These are phyloP conservation scores for Irpex rosettiformis DNA, from an alignment of 1,284 basidiomycete genomes.

Conservation along the genomic window DNA sequence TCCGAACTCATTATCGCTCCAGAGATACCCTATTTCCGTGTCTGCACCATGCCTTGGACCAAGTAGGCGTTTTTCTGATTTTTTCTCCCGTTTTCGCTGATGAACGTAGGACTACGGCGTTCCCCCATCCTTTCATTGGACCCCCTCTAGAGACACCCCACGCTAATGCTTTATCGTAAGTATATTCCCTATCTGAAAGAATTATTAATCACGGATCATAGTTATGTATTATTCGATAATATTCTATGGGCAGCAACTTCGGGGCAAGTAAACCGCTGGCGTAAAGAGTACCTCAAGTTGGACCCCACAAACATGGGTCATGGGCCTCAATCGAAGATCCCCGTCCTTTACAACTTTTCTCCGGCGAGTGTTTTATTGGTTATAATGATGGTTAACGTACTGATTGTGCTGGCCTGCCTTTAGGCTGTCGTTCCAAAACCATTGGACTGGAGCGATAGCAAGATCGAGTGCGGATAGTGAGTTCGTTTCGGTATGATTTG, in stretches of 20 bases:
- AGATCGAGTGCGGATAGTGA: slow-evolving; percentile 58
- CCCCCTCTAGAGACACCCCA: slow-evolving; percentile 49
- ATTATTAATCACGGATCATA: slow-evolving; percentile 17
- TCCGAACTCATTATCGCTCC: slow-evolving; percentile 4
- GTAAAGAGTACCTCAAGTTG: slow-evolving; percentile 52
- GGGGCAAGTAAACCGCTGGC: slow-evolving; percentile 74
- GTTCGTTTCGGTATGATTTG: no score
- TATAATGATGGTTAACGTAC: neutral
- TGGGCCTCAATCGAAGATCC: slow-evolving; percentile 62
- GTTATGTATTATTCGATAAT: slow-evolving; percentile 70
- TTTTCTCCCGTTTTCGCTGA: slow-evolving; percentile 7
- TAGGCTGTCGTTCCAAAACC: slow-evolving; percentile 67
- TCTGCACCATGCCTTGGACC: slow-evolving; percentile 76
- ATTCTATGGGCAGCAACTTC: slow-evolving; percentile 76
- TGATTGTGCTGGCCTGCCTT: neutral
- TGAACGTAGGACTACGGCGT: slow-evolving; percentile 49
- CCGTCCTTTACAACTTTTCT: slow-evolving; percentile 71
- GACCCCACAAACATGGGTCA: slow-evolving; percentile 63
- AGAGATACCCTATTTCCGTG: slow-evolving; percentile 64
- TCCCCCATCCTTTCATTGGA: slow-evolving; percentile 62
- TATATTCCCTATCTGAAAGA: slow-evolving; percentile 2
- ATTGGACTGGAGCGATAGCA: slow-evolving; percentile 75
- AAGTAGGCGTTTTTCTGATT: slow-evolving; percentile 31
- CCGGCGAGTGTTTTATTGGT: slow-evolving; percentile 20
- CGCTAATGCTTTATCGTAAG: slow-evolving; percentile 53